Base-by-base conservation (phyloP, 805 yeast genomes). In the Saccharomyces eubayanus region DNA sequence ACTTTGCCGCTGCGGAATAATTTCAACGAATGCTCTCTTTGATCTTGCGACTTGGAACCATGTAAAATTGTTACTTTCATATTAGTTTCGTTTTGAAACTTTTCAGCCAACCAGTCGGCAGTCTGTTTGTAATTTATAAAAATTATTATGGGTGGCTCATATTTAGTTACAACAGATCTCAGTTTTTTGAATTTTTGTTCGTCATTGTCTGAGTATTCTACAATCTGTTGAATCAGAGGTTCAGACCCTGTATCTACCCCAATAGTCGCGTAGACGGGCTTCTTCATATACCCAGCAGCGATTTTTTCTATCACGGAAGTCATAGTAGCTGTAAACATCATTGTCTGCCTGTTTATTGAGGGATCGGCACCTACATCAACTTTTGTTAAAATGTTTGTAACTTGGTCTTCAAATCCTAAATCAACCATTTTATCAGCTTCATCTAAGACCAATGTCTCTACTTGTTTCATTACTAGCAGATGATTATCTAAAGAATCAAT, bases 361-460 rank as follows among this genome's bases (percentile, higher is more conserved):
- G 53, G 68, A 0, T 89, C 85, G n/a, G 88, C 72, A n/a, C 51
- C 50, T 1, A 54, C 52, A 24, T 57, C 56, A 14, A 62, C 31
- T 40, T 72, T 72, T 3, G 72, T 74, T 51, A 87, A 67, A 14
- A 92, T 81, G 46, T 77, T 74, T 24, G 77, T 78, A 48, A 92
- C 79, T 63, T 89, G 89, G 31, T 80, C 85, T 66, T 89, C 96
- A 67, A 92, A 92, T 3, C 97, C 97, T 81, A 92, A 78, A 67
- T 90, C 96, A 46, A 92, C 83, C 98, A 92, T 92, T 59, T 91
- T 76, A 69, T 92, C 99, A 1, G 97, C 96, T 70, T 92, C 99
- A 72, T 92, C 99, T 74, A 91, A 76, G 1, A 88, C 84, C 24
- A 92, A 70, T 56, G 82, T 85, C 56, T 77, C 77, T 57, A 96